phyloP scores from a whole-genome alignment of 441 rosid genomes.

The Gossypium davidsonii region DNA sequence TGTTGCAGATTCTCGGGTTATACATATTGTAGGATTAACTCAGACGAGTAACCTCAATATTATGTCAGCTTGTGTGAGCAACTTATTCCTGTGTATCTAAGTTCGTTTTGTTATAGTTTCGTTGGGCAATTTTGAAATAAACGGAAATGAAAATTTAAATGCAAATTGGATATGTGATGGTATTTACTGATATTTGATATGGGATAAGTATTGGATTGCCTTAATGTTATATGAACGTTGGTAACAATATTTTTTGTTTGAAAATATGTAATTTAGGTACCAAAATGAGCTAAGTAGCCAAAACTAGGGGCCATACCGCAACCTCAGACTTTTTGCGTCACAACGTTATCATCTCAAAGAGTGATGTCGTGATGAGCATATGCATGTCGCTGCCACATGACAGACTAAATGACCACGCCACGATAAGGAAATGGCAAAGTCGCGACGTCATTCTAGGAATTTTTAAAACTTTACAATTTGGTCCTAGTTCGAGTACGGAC shows the following conservation, averaged over 20 bases:
- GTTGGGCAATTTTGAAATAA: background rate
- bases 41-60: background rate
- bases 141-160: background rate
- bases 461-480: background rate
- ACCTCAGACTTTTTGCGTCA: background rate
- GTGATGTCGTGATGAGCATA: background rate
- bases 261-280: background rate
- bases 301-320: background rate
- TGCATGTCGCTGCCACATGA: background rate
- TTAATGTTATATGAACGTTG: background rate
- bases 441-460: too few relatives aligned
- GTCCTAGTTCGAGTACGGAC: background rate
- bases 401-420: background rate
- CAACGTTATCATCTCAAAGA: background rate
- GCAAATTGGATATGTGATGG: background rate
- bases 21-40: background rate
- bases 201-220: background rate
- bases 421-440: background rate
- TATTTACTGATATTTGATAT: background rate
- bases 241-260: background rate
- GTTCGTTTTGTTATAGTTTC: background rate
- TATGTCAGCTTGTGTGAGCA: background rate
- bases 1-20: background rate
- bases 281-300: background rate
- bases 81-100: background rate